A percentile compares a stretch with the other conserved stretches of the same genome.
phyloP scores from a whole-genome alignment of 768 basidiomycete species.

The Favolaschia claudopus region DNA sequence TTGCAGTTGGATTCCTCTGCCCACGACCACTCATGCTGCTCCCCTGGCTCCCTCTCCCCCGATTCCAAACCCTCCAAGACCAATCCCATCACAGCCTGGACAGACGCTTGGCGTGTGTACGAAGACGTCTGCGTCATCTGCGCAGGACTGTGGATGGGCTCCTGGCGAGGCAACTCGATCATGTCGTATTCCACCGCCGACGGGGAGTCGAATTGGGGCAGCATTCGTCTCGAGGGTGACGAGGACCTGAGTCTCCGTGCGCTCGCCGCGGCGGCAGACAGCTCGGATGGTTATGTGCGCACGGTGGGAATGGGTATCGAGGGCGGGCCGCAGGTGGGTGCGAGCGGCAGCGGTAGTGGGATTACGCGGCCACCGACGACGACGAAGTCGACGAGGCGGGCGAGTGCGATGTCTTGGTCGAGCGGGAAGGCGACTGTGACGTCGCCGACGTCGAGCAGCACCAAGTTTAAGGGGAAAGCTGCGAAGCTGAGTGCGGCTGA shows the following conservation, averaged over 20 bases:
- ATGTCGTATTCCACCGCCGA: constrained; percentile 57
- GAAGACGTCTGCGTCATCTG: constrained; percentile 87
- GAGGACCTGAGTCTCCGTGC: constrained; percentile 58
- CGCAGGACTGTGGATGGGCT: constrained; percentile 82
- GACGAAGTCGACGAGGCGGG: constrained; percentile 49
- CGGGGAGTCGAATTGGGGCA: constrained; percentile 62
- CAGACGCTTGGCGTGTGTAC: constrained; percentile 82
- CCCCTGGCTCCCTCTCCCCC: constrained; percentile 29
- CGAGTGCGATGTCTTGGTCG: constrained; percentile 61
- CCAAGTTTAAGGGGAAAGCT: constrained; percentile 37
- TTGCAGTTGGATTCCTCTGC: constrained; percentile 59
- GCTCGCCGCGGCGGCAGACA: constrained; percentile 1
- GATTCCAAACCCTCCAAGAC: constrained; percentile 38
- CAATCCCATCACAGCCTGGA: constrained; percentile 61
- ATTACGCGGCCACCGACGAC: constrained; percentile 34
- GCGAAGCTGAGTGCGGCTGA: constrained; percentile 22
- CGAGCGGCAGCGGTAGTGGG: constrained; percentile 33
- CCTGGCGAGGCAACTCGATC: constrained; percentile 61
- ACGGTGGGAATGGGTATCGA: constrained; percentile 77
- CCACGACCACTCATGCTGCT: constrained; percentile 45
- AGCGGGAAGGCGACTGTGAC: constrained; percentile 45
- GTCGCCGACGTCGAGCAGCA: constrained; percentile 3
- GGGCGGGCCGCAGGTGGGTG: constrained; percentile 54
- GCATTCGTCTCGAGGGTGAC: constrained; percentile 69
- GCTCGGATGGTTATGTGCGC: constrained; percentile 51